phyloP scores from a whole-genome alignment of 768 basidiomycete genomes.

The Leccinum aurantiacum region DNA sequence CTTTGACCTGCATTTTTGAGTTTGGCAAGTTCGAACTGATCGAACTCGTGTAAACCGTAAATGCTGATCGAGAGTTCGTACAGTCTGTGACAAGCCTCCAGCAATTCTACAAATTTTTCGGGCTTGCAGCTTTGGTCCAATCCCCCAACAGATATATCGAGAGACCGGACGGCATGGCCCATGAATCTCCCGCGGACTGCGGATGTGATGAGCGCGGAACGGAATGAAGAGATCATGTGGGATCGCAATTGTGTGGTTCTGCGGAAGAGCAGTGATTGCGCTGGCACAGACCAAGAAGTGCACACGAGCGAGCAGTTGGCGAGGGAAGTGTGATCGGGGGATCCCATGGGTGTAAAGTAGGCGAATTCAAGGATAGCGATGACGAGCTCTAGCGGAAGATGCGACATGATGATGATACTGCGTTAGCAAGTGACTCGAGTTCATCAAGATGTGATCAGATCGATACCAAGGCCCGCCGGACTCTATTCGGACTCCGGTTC shows the following conservation, averaged over 20 bases:
- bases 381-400: conserved; percentile 26
- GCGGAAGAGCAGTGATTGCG: conserved; percentile 32
- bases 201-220: conserved; percentile 17
- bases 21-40: conserved; percentile 23
- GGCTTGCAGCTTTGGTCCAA: conserved; percentile 8
- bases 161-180: conserved; percentile 21
- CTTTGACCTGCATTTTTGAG: conserved; percentile 23
- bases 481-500: not conserved
- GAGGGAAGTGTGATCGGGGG: conserved; percentile 22
- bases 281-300: conserved; percentile 27
- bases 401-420: conserved; percentile 6
- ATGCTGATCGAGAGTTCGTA: conserved; percentile 36
- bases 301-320: conserved; percentile 28
- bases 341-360: conserved; percentile 23
- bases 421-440: not conserved
- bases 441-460: not conserved
- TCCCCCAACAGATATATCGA: conserved; percentile 21
- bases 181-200: conserved; percentile 16
- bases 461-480: not conserved
- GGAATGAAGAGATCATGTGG: conserved; percentile 11
- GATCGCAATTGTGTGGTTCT: conserved; percentile 13
- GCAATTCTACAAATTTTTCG: conserved; percentile 12
- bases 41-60: conserved; percentile 31
- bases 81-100: conserved; percentile 32
- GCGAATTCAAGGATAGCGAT: conserved; percentile 22